Evolutionary conservation across 441 rosid species (phyloP), one percentile per base, ranked within the genome.

Genomic region (Populus hybrid): DNA sequence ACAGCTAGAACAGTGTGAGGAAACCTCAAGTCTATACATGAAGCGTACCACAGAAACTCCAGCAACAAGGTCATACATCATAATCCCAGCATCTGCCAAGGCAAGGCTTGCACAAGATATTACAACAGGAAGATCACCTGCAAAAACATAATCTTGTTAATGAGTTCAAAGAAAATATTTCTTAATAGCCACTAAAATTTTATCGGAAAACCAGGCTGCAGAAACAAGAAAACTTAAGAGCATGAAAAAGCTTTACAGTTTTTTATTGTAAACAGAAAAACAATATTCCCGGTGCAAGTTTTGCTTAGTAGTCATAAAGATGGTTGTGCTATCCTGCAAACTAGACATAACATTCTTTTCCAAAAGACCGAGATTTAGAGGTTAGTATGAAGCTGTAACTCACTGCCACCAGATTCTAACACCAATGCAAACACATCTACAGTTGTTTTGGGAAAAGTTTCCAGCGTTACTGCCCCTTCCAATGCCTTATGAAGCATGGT

Each of bases 101-200:
- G 98, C 98, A 79, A 95, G 95, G 87, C 97, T 90, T 76, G 97
- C 97, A 83, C 98, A 95, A 38, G 97, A 92, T 83, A 92, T 86
- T 61, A 92, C 85, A 72, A 90, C 94, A 40, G 98, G 91, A 77
- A 94, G 90, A 88, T 95, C 99, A 84, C 99, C 97, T 93, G 83
- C 77, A 86, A 74, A 74, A 61, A 64, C 9, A 56, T 56, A 33
- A 72, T 77, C 56, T 77, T 63, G 70, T 68, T 7, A 69, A 84
- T 64, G 64, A 68, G 10, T 73, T 29, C 21, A 71, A 73, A 79
- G 68, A 38, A 63, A 67, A 74, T 16, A 28, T 61, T 56, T 36
- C 38, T 68, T 38, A 65, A 6, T 6, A 16, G 40, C 68, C 21
- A 64, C 53, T 64, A 61, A 10, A 40, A 8, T 38, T 78, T 31